These are phyloP conservation scores for Backusella tarrabulga DNA, from an alignment of 192 early-diverging fungal genomes.

Conservation along the genomic window DNA sequence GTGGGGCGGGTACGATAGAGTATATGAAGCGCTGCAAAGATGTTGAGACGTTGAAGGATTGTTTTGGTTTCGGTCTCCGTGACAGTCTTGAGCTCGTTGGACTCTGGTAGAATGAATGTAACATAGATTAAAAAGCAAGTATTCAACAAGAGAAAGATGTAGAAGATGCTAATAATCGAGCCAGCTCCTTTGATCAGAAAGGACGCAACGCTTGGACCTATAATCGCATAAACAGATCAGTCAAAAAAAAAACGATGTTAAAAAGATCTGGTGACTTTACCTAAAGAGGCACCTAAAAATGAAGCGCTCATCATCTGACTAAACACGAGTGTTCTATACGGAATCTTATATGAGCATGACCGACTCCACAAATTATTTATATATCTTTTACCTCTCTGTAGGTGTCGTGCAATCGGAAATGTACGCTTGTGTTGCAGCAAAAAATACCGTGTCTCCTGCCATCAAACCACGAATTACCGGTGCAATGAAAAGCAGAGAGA, in stretches of 20 bases:
- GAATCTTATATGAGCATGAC: background rate
- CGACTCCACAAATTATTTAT: background rate
- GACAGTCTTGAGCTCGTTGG: conserved; percentile 12
- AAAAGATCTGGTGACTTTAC: background rate
- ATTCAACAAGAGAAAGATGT: background rate
- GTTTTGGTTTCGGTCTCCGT: background rate
- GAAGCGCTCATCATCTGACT: conserved; percentile 12
- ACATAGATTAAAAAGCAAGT: background rate
- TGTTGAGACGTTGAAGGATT: conserved; percentile 26
- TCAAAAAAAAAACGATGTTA: background rate
- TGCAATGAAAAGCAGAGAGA: conserved; percentile 22
- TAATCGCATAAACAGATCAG: background rate
- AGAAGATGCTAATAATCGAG: conserved; percentile 1
- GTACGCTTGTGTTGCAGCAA: conserved; percentile 34
- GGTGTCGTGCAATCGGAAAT: conserved; percentile 35
- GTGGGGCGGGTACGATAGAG: conserved; percentile 10
- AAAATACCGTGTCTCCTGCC: conserved; percentile 20
- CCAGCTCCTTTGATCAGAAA: background rate
- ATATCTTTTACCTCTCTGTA: conserved; percentile 12
- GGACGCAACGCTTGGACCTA: conserved; percentile 4
- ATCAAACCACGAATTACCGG: conserved; percentile 29
- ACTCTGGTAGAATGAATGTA: conserved; percentile 29
- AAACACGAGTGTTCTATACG: conserved; percentile 9
- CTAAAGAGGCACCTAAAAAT: conserved; percentile 14
- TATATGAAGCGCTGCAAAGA: conserved; percentile 32